Base-by-base conservation (phyloP, 2,329 filamentous ascomycete genomes). In the Bretziella fagacearum region DNA sequence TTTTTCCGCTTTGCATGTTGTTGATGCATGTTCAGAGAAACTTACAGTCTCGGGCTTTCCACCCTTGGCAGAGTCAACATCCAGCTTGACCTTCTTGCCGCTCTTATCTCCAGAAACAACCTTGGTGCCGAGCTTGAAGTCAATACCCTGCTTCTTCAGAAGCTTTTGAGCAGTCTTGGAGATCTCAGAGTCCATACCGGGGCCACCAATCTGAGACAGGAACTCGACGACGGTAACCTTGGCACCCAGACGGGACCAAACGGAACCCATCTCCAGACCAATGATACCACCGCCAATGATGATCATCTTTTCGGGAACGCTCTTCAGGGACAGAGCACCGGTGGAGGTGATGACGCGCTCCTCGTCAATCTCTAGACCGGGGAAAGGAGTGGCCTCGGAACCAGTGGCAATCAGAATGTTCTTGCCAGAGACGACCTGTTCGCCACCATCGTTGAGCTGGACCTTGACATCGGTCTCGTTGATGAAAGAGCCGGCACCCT, bases 241-340 rank as follows among this genome's bases (percentile, higher is more conserved):
- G 54, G 86, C 66, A 53, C 91, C 91, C 52, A 98, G 73, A 58
- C 91, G 77, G 52, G 86, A 94, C 91, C 91, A 98, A 46, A 98
- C 91, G 46, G 89, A 96, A 54, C 70, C 85, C 91, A 98, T 98
- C 68, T 98, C 91, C 35, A 98, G 77, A 62, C 91, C 91, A 59
- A 98, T 98, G 64, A 98, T 98, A 63, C 91, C 91, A 62, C 91
- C 91, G 56, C 91, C 91, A 61, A 98, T 95, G 58, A 98, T 91
- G 54, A 93, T 71, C 83, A 98, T 81, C 67, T 84, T 91, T 73
- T 95, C 86, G 36, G 91, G 91, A 30, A 98, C 83, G 70, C 93
- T 75, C 58, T 84, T 73, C 52, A 98, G 73, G 33, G 86, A 74
- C 59, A 98, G 81, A 54, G 91, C 91, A 55, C 91, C 91, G 46